Evolutionary conservation across 78 protist genomes (phyloP).

Genomic region (Dictyostelium capitatum): DNA sequence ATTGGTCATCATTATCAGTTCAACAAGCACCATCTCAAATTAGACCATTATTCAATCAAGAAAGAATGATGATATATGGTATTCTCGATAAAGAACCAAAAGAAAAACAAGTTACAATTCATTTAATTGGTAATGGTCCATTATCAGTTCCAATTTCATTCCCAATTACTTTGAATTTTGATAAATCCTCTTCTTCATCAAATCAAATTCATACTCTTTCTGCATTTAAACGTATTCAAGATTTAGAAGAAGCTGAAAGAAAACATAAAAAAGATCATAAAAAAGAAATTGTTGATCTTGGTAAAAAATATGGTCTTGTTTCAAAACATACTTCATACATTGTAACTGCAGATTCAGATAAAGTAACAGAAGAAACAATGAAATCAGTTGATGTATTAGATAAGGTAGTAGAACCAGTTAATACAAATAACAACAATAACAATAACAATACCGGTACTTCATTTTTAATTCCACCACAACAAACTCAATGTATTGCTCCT

Average conservation of each 20-base stretch:
- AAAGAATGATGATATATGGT: constrained; percentile 63
- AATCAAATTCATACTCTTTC: constrained; percentile 20
- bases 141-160: neutral
- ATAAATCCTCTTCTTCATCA: neutral
- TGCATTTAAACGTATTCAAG: constrained; percentile 25
- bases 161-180: constrained; percentile 20
- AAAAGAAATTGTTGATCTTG: constrained; percentile 33
- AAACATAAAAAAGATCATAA: constrained; percentile 18
- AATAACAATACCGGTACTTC: neutral
- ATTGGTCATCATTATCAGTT: constrained; percentile 35
- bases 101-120: neutral
- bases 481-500: neutral
- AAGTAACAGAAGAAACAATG: constrained; percentile 59
- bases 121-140: constrained; percentile 53
- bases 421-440: neutral
- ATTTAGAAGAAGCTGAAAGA: constrained; percentile 33
- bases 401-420: neutral
- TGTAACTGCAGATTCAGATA: constrained; percentile 34
- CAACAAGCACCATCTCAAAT: constrained; percentile 29
- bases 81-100: neutral
- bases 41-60: constrained; percentile 60
- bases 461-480: neutral
- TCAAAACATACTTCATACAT: constrained; percentile 51
- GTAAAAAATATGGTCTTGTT: constrained; percentile 40
- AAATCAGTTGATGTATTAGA: constrained; percentile 18